Evolutionary conservation across 306 rosid species (phyloP).

Genomic region (Spatholobus suberectus): DNA sequence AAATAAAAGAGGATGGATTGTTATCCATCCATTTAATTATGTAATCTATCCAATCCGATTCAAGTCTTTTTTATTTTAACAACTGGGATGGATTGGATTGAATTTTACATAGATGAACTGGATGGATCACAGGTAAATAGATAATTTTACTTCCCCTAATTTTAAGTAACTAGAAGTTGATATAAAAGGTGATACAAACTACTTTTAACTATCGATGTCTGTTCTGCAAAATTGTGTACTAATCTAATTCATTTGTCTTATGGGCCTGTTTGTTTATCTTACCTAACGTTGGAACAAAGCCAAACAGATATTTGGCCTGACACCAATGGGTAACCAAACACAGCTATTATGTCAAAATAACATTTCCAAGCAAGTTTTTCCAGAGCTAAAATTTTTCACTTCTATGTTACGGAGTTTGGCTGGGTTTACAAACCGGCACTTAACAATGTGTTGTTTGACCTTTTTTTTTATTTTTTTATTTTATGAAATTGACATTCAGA

Average conservation of each 20-base stretch:
- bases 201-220: not conserved
- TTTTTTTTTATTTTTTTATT: not conserved
- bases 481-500: conserved; percentile 57
- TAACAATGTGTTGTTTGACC: not conserved
- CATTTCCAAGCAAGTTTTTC: not conserved
- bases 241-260: not conserved
- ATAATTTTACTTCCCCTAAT: no score
- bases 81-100: no score
- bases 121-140: no score
- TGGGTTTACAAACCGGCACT: not conserved
- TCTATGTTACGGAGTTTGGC: not conserved
- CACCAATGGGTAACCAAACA: not conserved
- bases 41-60: no score
- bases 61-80: no score
- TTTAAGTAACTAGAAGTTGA: not conserved
- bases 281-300: not conserved
- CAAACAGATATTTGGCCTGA: not conserved
- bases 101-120: no score
- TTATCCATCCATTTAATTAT: no score
- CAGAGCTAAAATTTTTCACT: not conserved
- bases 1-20: no score
- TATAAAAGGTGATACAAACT: no score
- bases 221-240: not conserved
- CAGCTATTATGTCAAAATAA: not conserved
- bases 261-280: not conserved